phyloP scores from a whole-genome alignment of 1,139 yeast genomes.

The Geotrichum fermentans region DNA sequence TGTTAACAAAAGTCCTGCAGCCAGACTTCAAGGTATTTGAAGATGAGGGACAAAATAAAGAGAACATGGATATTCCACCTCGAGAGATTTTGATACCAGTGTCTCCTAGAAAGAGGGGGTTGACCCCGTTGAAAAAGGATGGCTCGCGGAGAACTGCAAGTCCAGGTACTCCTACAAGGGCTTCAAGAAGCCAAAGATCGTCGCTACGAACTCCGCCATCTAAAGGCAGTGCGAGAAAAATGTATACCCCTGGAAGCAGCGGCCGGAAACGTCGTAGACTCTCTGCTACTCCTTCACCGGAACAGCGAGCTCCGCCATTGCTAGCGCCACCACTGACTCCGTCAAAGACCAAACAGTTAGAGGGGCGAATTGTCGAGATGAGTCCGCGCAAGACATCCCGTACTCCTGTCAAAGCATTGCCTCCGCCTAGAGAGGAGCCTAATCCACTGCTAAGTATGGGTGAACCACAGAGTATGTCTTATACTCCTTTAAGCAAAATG shows the following conservation, averaged over 20 bases:
- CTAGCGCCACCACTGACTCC: constrained; percentile 16
- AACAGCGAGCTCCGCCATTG: neutral
- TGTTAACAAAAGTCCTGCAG: too few species aligned
- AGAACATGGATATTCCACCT: neutral
- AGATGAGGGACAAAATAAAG: constrained; percentile 6
- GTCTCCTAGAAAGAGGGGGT: neutral
- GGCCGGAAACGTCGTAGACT: constrained; percentile 12
- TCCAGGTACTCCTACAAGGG: constrained; percentile 3
- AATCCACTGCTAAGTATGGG: neutral
- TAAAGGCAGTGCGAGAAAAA: neutral
- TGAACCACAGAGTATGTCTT: constrained; percentile 4
- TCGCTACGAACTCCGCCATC: constrained; percentile 9
- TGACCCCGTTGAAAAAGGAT: neutral
- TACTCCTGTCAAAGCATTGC: constrained; percentile 1
- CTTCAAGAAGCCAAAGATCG: constrained; percentile 8
- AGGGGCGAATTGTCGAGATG: constrained; percentile 11
- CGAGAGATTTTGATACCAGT: neutral
- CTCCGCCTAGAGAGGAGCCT: constrained; percentile 5
- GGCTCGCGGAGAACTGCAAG: neutral
- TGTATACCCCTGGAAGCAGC: constrained; percentile 4
- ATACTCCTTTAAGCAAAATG: constrained; percentile 16
- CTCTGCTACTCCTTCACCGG: constrained; percentile 2
- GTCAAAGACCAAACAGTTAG: constrained; percentile 11
- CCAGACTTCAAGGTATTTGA: constrained; percentile 11
- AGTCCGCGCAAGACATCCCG: constrained; percentile 15